These are phyloP conservation scores for Parietaria judaica DNA, from an alignment of 306 rosid species.

Conservation along the genomic window DNA sequence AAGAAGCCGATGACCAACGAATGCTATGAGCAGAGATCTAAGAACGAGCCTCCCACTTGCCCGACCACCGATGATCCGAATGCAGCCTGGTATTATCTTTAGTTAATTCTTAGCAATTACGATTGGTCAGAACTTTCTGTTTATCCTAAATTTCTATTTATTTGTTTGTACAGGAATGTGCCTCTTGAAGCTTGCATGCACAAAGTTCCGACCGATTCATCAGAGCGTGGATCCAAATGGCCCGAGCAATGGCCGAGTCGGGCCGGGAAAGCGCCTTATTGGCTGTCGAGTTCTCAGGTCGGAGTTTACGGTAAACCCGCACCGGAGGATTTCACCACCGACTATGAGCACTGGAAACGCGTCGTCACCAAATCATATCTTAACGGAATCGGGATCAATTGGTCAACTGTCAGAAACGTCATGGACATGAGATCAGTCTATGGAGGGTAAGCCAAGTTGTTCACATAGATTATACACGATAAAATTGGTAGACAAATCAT, in stretches of 20 bases:
- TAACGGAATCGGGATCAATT: constrained; percentile 68
- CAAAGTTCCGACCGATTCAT: constrained; percentile 54
- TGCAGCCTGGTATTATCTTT: constrained; percentile 74
- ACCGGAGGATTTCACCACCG: constrained; percentile 81
- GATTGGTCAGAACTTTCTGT: neutral
- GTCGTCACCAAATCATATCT: constrained; percentile 69
- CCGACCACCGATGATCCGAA: constrained; percentile 60
- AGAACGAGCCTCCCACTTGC: constrained; percentile 73
- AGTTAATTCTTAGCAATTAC: neutral
- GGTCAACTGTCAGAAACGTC: constrained; percentile 84
- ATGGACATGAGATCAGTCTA: constrained; percentile 95
- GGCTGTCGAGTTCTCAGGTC: constrained; percentile 77
- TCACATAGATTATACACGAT: no score
- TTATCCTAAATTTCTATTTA: constrained; percentile 12
- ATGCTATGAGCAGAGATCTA: constrained; percentile 68
- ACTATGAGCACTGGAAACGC: constrained; percentile 75
- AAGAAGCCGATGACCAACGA: constrained; percentile 78
- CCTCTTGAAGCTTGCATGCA: constrained; percentile 86
- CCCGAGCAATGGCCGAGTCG: constrained; percentile 88
- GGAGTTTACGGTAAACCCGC: constrained; percentile 98
- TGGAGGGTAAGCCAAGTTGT: constrained; percentile 69
- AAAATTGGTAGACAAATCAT: neutral
- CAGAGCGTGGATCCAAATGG: constrained; percentile 76
- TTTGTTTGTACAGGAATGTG: constrained; percentile 52
- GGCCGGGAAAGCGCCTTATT: constrained; percentile 67